phyloP scores from a whole-genome alignment of 768 basidiomycete species.

The Gloeophyllum trabeum region DNA sequence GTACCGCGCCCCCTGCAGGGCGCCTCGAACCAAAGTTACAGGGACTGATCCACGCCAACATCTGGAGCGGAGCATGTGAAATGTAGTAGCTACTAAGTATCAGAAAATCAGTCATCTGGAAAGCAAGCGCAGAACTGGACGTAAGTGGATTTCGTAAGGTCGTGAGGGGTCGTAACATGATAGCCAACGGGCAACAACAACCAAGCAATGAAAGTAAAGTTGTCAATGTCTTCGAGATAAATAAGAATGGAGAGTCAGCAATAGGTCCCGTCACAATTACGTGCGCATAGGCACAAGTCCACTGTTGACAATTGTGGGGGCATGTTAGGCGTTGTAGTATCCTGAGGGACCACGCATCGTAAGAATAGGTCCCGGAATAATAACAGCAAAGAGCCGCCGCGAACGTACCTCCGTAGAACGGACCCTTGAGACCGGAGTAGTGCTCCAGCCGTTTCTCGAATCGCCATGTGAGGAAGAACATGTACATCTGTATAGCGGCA shows the following conservation, averaged over 20 bases:
- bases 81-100: too few species aligned
- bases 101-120: too few species aligned
- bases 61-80: too few species aligned
- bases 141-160: conserved; percentile 1
- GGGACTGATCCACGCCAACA: too few species aligned
- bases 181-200: not conserved
- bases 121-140: too few species aligned
- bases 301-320: not conserved
- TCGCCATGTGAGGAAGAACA: conserved; percentile 68
- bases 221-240: not conserved
- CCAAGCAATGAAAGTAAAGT: not conserved
- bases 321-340: conserved; percentile 36
- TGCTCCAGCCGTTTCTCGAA: conserved; percentile 62
- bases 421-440: conserved; percentile 54
- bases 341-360: conserved; percentile 9
- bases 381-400: conserved; percentile 3
- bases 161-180: not conserved
- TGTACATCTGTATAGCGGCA: conserved; percentile 43
- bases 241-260: not conserved
- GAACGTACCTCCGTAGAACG: conserved; percentile 47
- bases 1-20: too few species aligned
- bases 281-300: not conserved
- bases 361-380: conserved; percentile 1
- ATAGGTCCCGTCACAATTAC: not conserved
- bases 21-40: too few species aligned